These are phyloP conservation scores for Eimeria sp. DNA, from an alignment of 169 alveolate genomes.

Conservation along the genomic window DNA sequence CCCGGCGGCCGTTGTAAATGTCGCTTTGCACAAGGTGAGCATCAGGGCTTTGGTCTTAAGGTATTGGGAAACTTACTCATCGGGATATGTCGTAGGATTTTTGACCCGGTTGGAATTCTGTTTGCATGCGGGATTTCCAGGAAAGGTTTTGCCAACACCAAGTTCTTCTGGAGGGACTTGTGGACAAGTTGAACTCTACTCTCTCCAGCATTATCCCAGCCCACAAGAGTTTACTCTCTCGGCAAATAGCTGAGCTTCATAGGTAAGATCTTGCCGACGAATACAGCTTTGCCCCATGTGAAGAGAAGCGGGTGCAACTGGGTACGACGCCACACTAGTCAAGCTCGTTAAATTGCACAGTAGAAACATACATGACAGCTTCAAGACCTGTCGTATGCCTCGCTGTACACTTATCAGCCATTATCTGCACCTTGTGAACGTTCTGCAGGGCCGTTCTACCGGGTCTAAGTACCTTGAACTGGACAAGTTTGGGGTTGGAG, in stretches of 20 bases:
- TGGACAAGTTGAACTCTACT: slow-evolving; percentile 48
- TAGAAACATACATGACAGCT: not conserved
- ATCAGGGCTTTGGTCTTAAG: not conserved
- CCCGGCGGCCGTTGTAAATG: slow-evolving; percentile 94
- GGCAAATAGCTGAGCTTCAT: slow-evolving; percentile 67
- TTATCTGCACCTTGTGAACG: not conserved
- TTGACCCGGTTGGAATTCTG: not conserved
- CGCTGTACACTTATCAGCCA: not conserved
- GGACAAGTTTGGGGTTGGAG: slow-evolving; percentile 96
- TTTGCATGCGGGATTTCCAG: slow-evolving; percentile 1
- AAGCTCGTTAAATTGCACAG: not conserved
- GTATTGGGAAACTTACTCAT: not conserved
- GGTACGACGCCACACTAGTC: not conserved
- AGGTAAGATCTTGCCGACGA: slow-evolving; percentile 23
- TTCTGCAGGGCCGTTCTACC: slow-evolving; percentile 88
- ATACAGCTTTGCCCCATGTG: not conserved
- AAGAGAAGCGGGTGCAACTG: not conserved
- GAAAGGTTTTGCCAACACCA: slow-evolving; percentile 66
- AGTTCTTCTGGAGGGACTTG: slow-evolving; percentile 67
- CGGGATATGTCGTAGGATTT: not conserved
- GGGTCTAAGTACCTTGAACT: slow-evolving; percentile 94
- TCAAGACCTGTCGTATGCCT: not conserved
- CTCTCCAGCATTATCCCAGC: slow-evolving; percentile 52
- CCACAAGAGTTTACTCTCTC: slow-evolving; percentile 32
- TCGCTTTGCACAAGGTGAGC: slow-evolving; percentile 95